Evolutionary conservation across 331 rosid genomes (phyloP), one percentile per base, ranked within the genome.

Genomic region (Malus hybrid): DNA sequence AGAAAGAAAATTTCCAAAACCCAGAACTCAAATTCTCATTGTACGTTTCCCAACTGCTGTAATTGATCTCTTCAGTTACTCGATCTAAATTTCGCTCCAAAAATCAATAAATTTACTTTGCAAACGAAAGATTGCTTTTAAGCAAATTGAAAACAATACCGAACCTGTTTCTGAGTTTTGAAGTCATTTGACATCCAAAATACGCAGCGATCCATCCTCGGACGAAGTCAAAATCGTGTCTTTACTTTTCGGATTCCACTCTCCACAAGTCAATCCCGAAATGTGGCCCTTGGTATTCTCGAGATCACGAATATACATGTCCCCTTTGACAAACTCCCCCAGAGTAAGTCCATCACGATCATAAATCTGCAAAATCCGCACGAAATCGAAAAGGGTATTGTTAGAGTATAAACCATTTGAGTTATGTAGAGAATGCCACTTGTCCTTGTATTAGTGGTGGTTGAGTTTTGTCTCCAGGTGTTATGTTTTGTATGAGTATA

Each of bases 131-230:
- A 50, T 18, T 1, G 22, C 16, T 3, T 20, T 67, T 6, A 50
- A 28, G 78, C 3, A 55, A 32, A 69, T 18, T 5, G 18, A 36
- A 79, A 73, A 48, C 15, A 56, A 15, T 2, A 24, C 5, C 56
- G 46, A 75, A 91, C 98, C 95, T 94, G 96, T 79, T 91, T 91
- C 91, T 94, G 98, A 80, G 88, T 87, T 76, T 87, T 94, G 89
- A 90, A 94, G 86, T 94, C 91, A 83, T 88, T 94, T 94, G 34
- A 91, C 97, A 86, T 94, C 97, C 98, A 93, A 94, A 78, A 94
- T 85, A 13, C 98, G 97, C 64, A 94, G 77, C 1, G 98, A 94
- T 34, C 98, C 97, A 83, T 94, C 98, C 86, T 90, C 98, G 3
- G 98, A 94, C 4, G 97, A 94, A 62, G 98, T 91, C 81, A 94